Percentiles rank a stretch among this genome's conserved stretches.
Evolutionary conservation across 1,284 basidiomycete species (phyloP).

Genomic region (Meira nashicola): DNA sequence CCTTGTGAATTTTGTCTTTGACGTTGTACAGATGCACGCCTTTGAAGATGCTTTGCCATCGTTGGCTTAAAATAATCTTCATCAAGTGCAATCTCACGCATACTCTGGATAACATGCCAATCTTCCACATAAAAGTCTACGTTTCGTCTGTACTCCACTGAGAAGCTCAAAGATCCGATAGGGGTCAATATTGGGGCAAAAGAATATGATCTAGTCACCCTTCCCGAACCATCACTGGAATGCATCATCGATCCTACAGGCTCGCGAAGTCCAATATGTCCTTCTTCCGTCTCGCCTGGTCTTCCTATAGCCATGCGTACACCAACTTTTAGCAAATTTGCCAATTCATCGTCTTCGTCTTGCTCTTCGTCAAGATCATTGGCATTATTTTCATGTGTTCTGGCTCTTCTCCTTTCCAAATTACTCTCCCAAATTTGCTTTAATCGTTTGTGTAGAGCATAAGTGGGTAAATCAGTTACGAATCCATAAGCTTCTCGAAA

Average conservation of each 20-base stretch:
- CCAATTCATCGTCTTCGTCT: conserved; percentile 1
- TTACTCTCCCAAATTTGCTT: background rate
- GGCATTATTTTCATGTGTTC: background rate
- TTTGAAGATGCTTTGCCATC: background rate
- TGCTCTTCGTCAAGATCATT: background rate
- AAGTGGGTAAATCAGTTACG: background rate
- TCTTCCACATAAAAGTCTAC: conserved; percentile 29
- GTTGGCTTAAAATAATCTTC: conserved; percentile 35
- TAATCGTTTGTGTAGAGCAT: background rate
- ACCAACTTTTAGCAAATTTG: conserved; percentile 8
- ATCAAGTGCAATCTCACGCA: conserved; percentile 28
- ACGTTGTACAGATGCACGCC: background rate
- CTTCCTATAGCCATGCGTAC: conserved; percentile 5
- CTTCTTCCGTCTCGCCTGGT: background rate
- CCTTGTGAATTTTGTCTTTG: background rate
- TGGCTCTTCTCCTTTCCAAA: no score
- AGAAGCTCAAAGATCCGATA: conserved; percentile 22
- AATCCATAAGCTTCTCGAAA: conserved; percentile 43
- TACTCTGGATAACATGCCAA: conserved; percentile 12
- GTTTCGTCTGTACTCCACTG: conserved; percentile 28
- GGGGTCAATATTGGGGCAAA: conserved; percentile 17
- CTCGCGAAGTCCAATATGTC: background rate
- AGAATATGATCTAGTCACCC: conserved; percentile 16
- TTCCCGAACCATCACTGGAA: background rate
- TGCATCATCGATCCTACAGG: background rate